Conservation (phyloP, 305 asterid genomes). For the Solanum hybrid region DNA sequence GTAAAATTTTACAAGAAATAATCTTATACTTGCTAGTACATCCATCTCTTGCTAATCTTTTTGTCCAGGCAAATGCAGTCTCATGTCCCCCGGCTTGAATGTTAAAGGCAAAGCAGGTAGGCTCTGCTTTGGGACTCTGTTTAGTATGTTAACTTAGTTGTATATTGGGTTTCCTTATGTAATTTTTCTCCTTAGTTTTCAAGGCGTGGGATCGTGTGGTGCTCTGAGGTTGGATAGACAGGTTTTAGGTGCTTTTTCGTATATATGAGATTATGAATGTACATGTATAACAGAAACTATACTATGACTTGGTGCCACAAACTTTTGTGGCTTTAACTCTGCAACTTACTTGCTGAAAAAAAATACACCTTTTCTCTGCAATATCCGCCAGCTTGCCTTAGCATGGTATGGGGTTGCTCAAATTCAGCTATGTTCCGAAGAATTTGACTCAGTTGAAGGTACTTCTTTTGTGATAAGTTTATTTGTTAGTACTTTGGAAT, state of each 20-base stretch:
- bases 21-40: constrained; percentile 14
- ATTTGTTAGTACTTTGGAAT: background rate
- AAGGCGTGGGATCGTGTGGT: background rate
- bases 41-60: constrained; percentile 7
- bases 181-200: background rate
- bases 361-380: background rate
- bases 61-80: constrained; percentile 4
- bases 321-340: background rate
- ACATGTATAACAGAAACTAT: background rate
- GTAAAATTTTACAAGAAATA: constrained; percentile 58
- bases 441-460: background rate
- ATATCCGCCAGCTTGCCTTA: background rate
- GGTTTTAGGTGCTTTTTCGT: background rate
- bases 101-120: background rate
- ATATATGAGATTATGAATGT: background rate
- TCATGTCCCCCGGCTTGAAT: background rate
- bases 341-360: background rate
- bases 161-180: background rate
- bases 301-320: background rate
- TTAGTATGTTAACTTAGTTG: background rate
- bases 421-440: background rate
- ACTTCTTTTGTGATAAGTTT: background rate
- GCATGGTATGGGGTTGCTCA: background rate
- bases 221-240: background rate
- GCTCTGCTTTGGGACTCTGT: background rate